phyloP scores from a whole-genome alignment of 805 yeast species.

The Scheffersomyces amazonensis region DNA sequence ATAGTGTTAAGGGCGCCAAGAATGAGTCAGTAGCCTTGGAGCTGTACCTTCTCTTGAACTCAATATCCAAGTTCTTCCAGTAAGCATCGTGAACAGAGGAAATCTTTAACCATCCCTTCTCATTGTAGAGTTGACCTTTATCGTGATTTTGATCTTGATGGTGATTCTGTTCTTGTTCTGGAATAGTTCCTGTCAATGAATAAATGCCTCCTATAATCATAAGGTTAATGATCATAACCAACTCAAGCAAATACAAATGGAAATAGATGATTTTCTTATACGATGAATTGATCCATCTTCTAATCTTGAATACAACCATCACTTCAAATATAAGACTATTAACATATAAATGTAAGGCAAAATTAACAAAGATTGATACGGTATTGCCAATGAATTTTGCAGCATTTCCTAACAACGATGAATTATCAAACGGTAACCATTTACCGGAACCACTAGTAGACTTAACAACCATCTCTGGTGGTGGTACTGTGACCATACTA shows the following conservation, averaged over 20 bases:
- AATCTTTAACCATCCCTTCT: slow-evolving; percentile 6
- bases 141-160: background rate
- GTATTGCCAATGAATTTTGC: slow-evolving; percentile 1
- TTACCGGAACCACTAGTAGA: too few relatives aligned
- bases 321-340: slow-evolving; percentile 9
- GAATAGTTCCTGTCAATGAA: slow-evolving; percentile 7
- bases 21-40: background rate
- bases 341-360: slow-evolving; percentile 5
- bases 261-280: slow-evolving; percentile 2
- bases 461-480: too few relatives aligned
- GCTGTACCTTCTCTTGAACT: background rate
- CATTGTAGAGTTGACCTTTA: too few relatives aligned
- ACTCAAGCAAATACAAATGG: slow-evolving; percentile 6
- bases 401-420: background rate
- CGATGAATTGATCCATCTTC: slow-evolving; percentile 5
- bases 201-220: slow-evolving; percentile 4
- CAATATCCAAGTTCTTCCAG: slow-evolving; percentile 5
- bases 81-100: slow-evolving; percentile 9
- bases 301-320: slow-evolving; percentile 8
- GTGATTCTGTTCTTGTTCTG: slow-evolving; percentile 1
- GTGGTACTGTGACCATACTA: too few relatives aligned
- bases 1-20: background rate
- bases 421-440: background rate
- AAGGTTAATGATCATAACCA: slow-evolving; percentile 5
- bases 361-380: slow-evolving; percentile 1